Evolutionary conservation across 148 eudicot genomes (phyloP).

Genomic region (Rhododendron vialii): DNA sequence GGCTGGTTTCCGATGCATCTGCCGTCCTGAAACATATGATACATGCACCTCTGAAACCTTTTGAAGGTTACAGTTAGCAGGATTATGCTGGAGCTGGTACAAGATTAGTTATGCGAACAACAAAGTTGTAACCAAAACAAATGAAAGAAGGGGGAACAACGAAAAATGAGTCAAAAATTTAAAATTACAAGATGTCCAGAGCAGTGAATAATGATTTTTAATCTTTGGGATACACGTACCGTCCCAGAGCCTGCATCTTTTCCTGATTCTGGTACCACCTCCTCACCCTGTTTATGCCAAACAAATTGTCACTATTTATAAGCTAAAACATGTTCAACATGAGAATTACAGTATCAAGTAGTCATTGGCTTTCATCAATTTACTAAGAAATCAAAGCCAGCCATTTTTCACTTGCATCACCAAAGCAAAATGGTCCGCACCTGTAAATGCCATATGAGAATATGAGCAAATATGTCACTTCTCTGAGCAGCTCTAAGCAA

Average conservation of each 20-base stretch:
- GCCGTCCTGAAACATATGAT: background rate
- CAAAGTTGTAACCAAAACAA: background rate
- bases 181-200: background rate
- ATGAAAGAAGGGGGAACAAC: background rate
- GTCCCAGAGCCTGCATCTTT: conserved; percentile 61
- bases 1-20: background rate
- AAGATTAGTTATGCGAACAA: background rate
- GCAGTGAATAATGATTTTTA: background rate
- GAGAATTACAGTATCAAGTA: background rate
- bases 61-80: background rate
- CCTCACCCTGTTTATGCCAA: conserved; percentile 74
- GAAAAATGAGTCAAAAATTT: background rate
- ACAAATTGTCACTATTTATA: conserved; percentile 17
- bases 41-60: background rate
- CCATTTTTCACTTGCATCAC: background rate
- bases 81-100: background rate
- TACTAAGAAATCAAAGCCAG: conserved; percentile 6
- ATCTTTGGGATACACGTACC: conserved; percentile 34
- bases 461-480: conserved; percentile 92
- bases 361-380: background rate
- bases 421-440: conserved; percentile 28
- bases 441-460: conserved; percentile 96
- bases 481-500: conserved; percentile 95
- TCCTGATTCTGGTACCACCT: conserved; percentile 68
- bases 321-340: conserved; percentile 1